Conservation (phyloP, 176 grass and related monocot species). For the Triticum dicoccoides region DNA sequence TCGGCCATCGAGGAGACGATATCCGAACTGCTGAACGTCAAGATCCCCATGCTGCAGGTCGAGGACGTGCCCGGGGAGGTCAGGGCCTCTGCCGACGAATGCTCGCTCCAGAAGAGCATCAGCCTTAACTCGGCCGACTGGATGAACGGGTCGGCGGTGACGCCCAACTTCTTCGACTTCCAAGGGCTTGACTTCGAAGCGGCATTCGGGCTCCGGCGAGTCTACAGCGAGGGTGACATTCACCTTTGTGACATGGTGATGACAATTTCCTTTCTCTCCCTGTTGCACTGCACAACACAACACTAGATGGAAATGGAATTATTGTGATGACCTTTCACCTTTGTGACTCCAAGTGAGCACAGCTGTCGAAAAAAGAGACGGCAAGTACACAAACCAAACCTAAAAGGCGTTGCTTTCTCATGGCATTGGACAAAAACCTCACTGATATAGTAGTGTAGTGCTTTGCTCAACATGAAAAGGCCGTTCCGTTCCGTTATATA, state of each 20-base stretch:
- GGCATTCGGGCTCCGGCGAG: constrained; percentile 77
- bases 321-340: neutral
- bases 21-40: constrained; percentile 76
- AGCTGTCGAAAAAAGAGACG: constrained; percentile 6
- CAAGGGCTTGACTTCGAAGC: constrained; percentile 76
- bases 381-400: constrained; percentile 29
- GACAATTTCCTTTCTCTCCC: neutral
- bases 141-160: constrained; percentile 39
- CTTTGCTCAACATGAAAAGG: constrained; percentile 23
- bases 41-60: constrained; percentile 73
- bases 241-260: constrained; percentile 36
- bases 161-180: constrained; percentile 82
- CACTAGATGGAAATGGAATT: neutral
- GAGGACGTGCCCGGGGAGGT: constrained; percentile 38
- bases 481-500: neutral
- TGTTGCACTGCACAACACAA: neutral
- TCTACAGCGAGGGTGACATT: constrained; percentile 93
- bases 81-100: too few species aligned
- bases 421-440: neutral
- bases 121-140: constrained; percentile 75
- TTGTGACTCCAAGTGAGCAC: neutral
- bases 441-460: neutral
- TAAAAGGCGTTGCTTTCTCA: constrained; percentile 13
- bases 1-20: constrained; percentile 84
- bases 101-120: constrained; percentile 71